Evolutionary conservation across 306 rosid species (phyloP).

Genomic region (Cucumis hystrix): DNA sequence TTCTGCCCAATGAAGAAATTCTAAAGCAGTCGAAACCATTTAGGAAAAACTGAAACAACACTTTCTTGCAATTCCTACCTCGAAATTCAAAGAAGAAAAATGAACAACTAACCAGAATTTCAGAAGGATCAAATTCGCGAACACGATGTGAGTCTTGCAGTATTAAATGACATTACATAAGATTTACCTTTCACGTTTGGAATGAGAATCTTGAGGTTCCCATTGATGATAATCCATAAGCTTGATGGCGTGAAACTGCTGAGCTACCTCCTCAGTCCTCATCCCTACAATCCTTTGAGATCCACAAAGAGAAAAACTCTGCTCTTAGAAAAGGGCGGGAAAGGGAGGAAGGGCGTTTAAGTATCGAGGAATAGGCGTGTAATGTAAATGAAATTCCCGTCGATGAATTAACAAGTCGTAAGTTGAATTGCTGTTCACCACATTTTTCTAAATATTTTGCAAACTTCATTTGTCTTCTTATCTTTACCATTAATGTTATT

Average conservation of each 20-base stretch:
- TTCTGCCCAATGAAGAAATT: background rate
- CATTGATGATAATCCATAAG: conserved; percentile 41
- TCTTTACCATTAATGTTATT: too few species aligned
- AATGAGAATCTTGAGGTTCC: conserved; percentile 29
- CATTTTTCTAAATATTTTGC: too few species aligned
- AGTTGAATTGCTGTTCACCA: too few species aligned
- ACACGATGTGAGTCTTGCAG: conserved; percentile 27
- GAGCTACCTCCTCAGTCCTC: conserved; percentile 24
- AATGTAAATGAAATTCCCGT: too few species aligned
- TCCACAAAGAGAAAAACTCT: too few species aligned
- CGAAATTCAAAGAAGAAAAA: background rate
- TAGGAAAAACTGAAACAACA: background rate
- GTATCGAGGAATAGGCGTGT: too few species aligned
- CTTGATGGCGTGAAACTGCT: conserved; percentile 32
- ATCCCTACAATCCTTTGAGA: too few species aligned
- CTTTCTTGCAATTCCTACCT: background rate
- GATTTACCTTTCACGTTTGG: conserved; percentile 50
- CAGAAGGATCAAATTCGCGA: conserved; percentile 21
- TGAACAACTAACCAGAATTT: conserved; percentile 11
- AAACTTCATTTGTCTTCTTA: too few species aligned
- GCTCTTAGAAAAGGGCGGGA: too few species aligned
- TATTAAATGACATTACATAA: conserved; percentile 35
- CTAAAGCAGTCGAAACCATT: background rate
- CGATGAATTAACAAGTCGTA: too few species aligned
- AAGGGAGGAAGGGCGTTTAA: too few species aligned